phyloP scores from a whole-genome alignment of 225 moss, liverwort and hornwort genomes.

The Sphagnum tenellum region DNA sequence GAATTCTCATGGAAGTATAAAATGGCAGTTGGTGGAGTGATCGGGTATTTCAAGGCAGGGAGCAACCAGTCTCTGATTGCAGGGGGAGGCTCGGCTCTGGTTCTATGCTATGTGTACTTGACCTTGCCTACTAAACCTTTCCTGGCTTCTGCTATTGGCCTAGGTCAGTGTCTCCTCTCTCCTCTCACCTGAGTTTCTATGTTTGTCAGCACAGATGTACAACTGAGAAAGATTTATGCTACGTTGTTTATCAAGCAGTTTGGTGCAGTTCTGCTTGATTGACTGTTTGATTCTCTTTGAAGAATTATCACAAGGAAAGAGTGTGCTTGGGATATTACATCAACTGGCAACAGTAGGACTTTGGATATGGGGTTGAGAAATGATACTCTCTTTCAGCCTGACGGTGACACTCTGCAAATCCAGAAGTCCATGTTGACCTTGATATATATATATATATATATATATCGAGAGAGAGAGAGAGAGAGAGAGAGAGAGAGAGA shows the following conservation, averaged over 20 bases:
- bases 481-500: neutral
- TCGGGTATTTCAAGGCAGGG: constrained; percentile 67
- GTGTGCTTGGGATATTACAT: too few relatives aligned
- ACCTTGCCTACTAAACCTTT: constrained; percentile 70
- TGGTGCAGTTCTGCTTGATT: too few relatives aligned
- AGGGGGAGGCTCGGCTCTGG: constrained; percentile 58
- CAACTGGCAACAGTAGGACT: too few relatives aligned
- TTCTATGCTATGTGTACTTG: constrained; percentile 57
- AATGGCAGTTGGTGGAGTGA: constrained; percentile 67
- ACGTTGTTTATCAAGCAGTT: too few relatives aligned
- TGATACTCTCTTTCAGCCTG: neutral
- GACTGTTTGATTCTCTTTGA: too few relatives aligned
- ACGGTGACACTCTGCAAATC: too few relatives aligned
- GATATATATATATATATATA: too few relatives aligned
- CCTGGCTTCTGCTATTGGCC: constrained; percentile 63
- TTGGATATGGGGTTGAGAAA: neutral
- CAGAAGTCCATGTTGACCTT: neutral
- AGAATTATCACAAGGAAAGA: too few relatives aligned
- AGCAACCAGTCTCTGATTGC: constrained; percentile 61
- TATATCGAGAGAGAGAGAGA: too few relatives aligned
- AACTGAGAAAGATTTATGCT: neutral
- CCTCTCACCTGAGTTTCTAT: too few relatives aligned
- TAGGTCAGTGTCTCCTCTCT: constrained; percentile 39
- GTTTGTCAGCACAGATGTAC: too few relatives aligned
- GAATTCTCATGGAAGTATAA: too few relatives aligned